Evolutionary conservation across 129 eudicot genomes (phyloP), one percentile per base, ranked within the genome.

Genomic region (Lactuca sativa): DNA sequence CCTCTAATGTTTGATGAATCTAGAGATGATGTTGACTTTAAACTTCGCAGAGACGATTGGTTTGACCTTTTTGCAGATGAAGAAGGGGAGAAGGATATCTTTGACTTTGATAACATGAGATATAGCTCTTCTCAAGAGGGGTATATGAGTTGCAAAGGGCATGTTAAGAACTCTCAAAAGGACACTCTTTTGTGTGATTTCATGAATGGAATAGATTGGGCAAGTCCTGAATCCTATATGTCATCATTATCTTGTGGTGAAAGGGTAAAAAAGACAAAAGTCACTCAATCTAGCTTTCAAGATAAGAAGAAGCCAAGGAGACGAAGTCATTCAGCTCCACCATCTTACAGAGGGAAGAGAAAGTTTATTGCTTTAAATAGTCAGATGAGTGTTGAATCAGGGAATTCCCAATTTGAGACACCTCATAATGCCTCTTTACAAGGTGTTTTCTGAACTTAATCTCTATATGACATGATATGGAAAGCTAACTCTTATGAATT

Each of bases 311-410:
- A 25, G 30, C 30, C 1, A 25, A 25, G 59, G 67, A 62, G 71
- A 74, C 87, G 95, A 92, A 88, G 98, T 81, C 78, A 74, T 66
- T 89, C 98, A 49, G 98, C 98, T 59, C 98, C 98, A 33, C 98
- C 98, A 77, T 71, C 74, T 76, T 75, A 81, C 84, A 74, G 43
- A 78, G 83, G 73, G 70, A 89, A 82, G 80, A 86, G 62, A 40
- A 86, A 77, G 14, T 73, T 77, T 34, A 18, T 77, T 47, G 66
- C 83, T 41, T 47, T 77, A 73, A 77, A 47, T 66, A 63, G 66
- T 61, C 62, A 76, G 55, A 59, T 62, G n/a, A 62, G 56, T 32
- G 55, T 61, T 65, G 61, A 66, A 55, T 67, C 71, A 12, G 78
- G 59, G 62, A 83, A 58, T 11, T 34, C 64, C 59, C 52, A 66